Evolutionary conservation across 1,284 basidiomycete species (phyloP), one percentile per base, ranked within the genome.

Genomic region (Sporisorium iseilematis-ciliati): DNA sequence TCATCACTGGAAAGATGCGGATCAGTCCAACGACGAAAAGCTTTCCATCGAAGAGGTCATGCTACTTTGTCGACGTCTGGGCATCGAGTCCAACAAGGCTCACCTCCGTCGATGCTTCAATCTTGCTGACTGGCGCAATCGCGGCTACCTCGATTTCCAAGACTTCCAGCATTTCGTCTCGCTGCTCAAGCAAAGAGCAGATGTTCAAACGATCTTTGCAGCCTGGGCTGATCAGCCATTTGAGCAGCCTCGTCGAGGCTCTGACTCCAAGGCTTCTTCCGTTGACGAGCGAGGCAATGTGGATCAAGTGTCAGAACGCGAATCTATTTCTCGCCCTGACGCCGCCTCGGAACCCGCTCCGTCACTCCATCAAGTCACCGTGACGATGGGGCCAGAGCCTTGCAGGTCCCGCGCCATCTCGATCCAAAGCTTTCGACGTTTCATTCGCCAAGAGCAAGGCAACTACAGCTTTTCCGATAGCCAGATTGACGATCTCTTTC

Each of bases 151-250:
- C 42, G 91, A 95, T 85, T 94, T 95, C 82, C 83, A 88, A 2
- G 91, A 92, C 68, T 98, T 98, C 83, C 92, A 92, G 71, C 87
- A 88, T 16, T 95, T 98, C 71, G 93, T 97, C 75, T 92, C 92
- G 82, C 87, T 92, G 7, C 88, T 97, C 57, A 96, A 96, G 83
- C 88, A 89, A 2, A 89, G 95, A 21, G 90, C 91, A 0, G 96
- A 98, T 73, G 86, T 98, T 2, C 91, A 92, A 56, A 80, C 87
- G 2, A 83, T 87, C 57, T 85, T 85, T 64, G 55, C 62, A 3
- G 51, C 52, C 11, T 65, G 68, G 72, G 78, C 80, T 0, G 80
- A 80, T 52, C 45, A 57, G 18, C 46, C 55, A 2, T 42, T 68
- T 7, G 33, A 57, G 21, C 57, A 45, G n/a, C 55, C 49, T 49